Conservation (phyloP, 2,329 filamentous ascomycete species). For the Pseudogymnoascus sp. region DNA sequence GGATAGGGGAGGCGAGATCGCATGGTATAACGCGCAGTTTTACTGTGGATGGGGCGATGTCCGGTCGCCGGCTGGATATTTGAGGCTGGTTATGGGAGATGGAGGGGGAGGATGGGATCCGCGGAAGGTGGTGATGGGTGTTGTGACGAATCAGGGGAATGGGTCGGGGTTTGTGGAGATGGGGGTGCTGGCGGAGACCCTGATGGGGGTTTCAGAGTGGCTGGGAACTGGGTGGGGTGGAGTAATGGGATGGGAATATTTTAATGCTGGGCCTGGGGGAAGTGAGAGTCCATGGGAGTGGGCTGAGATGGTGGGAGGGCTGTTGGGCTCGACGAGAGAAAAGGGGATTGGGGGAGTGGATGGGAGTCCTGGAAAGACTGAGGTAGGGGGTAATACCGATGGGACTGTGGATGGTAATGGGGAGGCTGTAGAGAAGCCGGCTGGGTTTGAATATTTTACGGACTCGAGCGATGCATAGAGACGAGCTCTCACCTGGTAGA, state of each 20-base stretch:
- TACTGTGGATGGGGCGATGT: slow-evolving; percentile 70
- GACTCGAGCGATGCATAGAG: slow-evolving; percentile 21
- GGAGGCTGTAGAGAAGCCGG: slow-evolving; percentile 19
- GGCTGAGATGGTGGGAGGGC: slow-evolving; percentile 57
- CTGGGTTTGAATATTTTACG: slow-evolving; percentile 24
- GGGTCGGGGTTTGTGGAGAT: slow-evolving; percentile 60
- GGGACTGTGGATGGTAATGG: slow-evolving; percentile 18
- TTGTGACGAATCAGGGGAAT: slow-evolving; percentile 72
- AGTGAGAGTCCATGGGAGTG: slow-evolving; percentile 64
- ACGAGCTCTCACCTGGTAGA: neutral
- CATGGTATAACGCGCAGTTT: slow-evolving; percentile 88
- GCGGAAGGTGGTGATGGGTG: slow-evolving; percentile 67
- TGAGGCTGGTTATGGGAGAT: slow-evolving; percentile 37
- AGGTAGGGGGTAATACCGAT: slow-evolving; percentile 11
- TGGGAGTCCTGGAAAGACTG: neutral
- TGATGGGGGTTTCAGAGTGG: slow-evolving; percentile 48
- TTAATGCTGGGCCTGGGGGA: slow-evolving; percentile 67
- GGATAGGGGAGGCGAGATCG: slow-evolving; percentile 57
- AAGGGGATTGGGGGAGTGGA: neutral
- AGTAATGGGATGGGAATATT: slow-evolving; percentile 94
- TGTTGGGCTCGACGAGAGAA: neutral
- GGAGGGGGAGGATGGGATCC: slow-evolving; percentile 60
- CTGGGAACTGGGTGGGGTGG: slow-evolving; percentile 64
- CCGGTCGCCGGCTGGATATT: slow-evolving; percentile 39
- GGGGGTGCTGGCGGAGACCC: slow-evolving; percentile 47